Percentiles rank a stretch among this genome's conserved stretches.
phyloP scores from a whole-genome alignment of 495 filamentous ascomycete genomes.

The Apiosordaria backusii region DNA sequence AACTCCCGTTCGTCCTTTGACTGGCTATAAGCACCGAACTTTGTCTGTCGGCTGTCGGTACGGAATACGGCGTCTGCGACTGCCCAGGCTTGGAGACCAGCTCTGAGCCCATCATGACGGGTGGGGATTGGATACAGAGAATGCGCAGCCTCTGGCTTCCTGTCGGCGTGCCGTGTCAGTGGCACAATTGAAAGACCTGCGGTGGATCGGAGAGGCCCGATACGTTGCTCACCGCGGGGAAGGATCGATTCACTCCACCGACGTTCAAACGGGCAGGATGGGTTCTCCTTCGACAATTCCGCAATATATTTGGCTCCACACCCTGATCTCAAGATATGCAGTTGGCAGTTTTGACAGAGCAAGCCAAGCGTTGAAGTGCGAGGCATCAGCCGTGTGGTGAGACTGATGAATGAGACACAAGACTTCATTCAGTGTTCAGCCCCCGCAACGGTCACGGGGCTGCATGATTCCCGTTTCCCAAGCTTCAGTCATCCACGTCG shows the following conservation, averaged over 20 bases:
- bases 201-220: constrained; percentile 3
- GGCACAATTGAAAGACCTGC: not conserved
- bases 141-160: not conserved
- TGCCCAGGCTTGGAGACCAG: not conserved
- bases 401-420: not conserved
- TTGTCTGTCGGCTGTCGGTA: not conserved
- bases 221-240: not conserved
- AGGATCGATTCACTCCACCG: not conserved
- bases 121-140: not conserved
- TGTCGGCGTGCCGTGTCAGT: not conserved
- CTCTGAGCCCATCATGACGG: not conserved
- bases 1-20: not conserved
- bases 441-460: not conserved
- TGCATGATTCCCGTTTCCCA: too few relatives aligned
- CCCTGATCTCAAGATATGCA: not conserved
- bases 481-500: not conserved
- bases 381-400: not conserved
- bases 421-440: not conserved
- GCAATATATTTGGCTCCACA: not conserved
- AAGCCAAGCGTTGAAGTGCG: not conserved
- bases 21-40: not conserved
- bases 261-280: not conserved
- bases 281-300: not conserved
- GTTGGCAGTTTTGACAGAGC: not conserved
- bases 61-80: not conserved